Evolutionary conservation across 495 filamentous ascomycete genomes (phyloP), one percentile per base, ranked within the genome.

Genomic region (Haplographium delicatum): DNA sequence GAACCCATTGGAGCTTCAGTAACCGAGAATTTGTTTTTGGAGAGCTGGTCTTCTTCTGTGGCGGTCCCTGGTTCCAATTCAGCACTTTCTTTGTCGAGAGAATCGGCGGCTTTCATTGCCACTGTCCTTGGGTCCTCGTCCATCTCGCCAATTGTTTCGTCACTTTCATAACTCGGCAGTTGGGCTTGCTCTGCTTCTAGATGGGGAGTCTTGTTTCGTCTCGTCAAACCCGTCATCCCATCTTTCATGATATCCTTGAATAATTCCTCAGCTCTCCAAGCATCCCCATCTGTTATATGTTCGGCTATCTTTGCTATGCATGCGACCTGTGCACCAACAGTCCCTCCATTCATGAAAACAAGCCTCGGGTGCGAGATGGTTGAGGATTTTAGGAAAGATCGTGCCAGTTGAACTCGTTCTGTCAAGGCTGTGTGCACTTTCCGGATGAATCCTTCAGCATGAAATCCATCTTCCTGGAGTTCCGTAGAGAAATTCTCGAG

Each of bases 341-440:
- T 73, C 4, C 76, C 74, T 7, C 75, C 76, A 57, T 78, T 67
- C 50, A 72, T 62, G 47, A 79, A 76, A 8, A 78, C 72, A 1
- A 77, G 53, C 27, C 69, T 70, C 44, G 66, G 72, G 23, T 69
- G 64, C 33, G 59, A 56, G 13, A 61, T 50, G 5, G 62, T 68
- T 1, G 72, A 67, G 25, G 60, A 58, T 31, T 57, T 54, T 23
- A 79, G 56, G 59, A 79, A 79, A 10, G 58, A 54, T 16, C 66
- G 56, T 22, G 74, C 74, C 39, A 62, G 65, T 19, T 71, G 62
- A 30, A 62, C 60, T 50, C 74, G 71, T 5, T 63, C 53, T 39
- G 57, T 46, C 26, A 64, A 67, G 43, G 73, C 71, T 15, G 53
- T 55, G 43, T 77, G 71, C 10, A 73, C 61, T 13, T 58, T 51